phyloP scores from a whole-genome alignment of 202 grass and related monocot genomes.

The Alloteropsis angusta region DNA sequence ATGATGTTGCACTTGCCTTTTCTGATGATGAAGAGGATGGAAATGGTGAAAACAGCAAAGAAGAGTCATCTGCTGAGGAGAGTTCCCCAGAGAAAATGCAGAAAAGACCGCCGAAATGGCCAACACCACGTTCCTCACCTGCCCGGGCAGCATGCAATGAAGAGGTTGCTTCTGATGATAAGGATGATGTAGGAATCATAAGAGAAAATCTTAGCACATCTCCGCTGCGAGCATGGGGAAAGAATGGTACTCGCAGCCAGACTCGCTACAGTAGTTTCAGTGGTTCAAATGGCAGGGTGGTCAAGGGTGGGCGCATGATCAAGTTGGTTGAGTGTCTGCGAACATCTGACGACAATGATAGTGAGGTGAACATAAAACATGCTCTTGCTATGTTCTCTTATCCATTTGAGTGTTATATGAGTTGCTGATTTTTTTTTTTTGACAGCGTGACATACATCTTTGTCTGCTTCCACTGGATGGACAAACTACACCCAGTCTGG shows the following conservation, averaged over 20 bases:
- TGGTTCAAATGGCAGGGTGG: constrained; percentile 42
- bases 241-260: constrained; percentile 61
- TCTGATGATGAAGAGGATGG: constrained; percentile 58
- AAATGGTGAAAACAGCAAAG: constrained; percentile 40
- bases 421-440: constrained; percentile 37
- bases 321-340: constrained; percentile 50
- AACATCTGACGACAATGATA: constrained; percentile 47
- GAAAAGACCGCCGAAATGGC: constrained; percentile 45
- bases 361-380: constrained; percentile 35
- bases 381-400: not conserved
- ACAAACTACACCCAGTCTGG: constrained; percentile 39
- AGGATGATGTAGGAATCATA: constrained; percentile 37
- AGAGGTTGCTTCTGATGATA: constrained; percentile 36
- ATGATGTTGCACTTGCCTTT: constrained; percentile 24
- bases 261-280: constrained; percentile 37
- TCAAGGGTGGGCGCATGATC: constrained; percentile 40
- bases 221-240: constrained; percentile 61
- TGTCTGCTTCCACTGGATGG: constrained; percentile 46
- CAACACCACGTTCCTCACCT: constrained; percentile 41
- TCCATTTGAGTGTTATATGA: not conserved
- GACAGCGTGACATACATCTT: constrained; percentile 48
- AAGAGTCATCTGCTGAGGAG: constrained; percentile 43
- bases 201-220: constrained; percentile 50
- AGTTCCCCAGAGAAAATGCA: constrained; percentile 40
- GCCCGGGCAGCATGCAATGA: constrained; percentile 38